Evolutionary conservation across 2,329 filamentous ascomycete species (phyloP).

Genomic region (Rhinocladiella mackenziei): DNA sequence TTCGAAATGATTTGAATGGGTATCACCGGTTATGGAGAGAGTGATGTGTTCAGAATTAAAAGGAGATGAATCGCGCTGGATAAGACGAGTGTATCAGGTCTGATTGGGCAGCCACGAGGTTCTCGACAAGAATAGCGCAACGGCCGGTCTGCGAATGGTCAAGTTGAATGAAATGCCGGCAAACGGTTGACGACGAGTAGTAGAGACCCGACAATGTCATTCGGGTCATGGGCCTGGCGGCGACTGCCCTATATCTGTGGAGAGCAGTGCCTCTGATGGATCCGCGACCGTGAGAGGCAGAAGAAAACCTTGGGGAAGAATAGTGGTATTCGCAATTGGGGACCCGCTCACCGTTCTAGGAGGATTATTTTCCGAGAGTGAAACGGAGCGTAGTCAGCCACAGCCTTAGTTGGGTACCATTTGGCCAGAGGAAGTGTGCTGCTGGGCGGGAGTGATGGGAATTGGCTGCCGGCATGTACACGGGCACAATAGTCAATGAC

Average conservation of each 20-base stretch:
- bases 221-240: constrained; percentile 7
- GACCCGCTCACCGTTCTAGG: constrained; percentile 7
- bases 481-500: constrained; percentile 5
- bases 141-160: constrained; percentile 18
- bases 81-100: constrained; percentile 3
- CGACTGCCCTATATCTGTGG: constrained; percentile 16
- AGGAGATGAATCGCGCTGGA: constrained; percentile 18
- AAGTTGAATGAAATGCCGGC: constrained; percentile 12
- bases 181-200: constrained; percentile 9
- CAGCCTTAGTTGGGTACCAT: constrained; percentile 8
- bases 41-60: constrained; percentile 12
- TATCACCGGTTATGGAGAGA: constrained; percentile 7
- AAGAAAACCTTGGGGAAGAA: constrained; percentile 11
- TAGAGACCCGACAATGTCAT: constrained; percentile 8
- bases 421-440: no score
- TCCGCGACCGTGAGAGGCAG: constrained; percentile 10
- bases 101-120: constrained; percentile 21
- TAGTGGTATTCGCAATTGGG: constrained; percentile 12
- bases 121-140: constrained; percentile 21
- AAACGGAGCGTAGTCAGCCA: constrained; percentile 11
- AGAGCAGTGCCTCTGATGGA: constrained; percentile 10
- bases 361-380: constrained; percentile 15
- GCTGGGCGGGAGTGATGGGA: constrained; percentile 13
- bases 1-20: constrained; percentile 3
- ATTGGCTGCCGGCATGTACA: constrained; percentile 1